Evolutionary conservation across 495 filamentous ascomycete genomes (phyloP).

Genomic region (Echria macrotheca): DNA sequence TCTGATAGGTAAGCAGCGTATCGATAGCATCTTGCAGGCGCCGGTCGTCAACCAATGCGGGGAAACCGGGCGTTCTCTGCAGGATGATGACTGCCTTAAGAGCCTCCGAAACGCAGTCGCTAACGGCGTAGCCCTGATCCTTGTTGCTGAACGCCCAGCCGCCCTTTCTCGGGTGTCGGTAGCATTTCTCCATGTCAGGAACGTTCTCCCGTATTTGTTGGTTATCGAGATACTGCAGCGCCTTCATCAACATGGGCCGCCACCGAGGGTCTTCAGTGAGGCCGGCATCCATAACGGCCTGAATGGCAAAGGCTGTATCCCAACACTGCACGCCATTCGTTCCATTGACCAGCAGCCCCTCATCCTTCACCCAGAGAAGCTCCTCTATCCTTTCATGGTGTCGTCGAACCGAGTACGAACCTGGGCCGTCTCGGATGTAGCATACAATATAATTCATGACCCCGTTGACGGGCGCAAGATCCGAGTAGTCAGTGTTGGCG

Average conservation of each 20-base stretch:
- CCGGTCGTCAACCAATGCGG: slow-evolving; percentile 63
- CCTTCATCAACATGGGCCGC: slow-evolving; percentile 76
- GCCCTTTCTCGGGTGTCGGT: slow-evolving; percentile 87
- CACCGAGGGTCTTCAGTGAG: slow-evolving; percentile 72
- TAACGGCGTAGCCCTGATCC: slow-evolving; percentile 90
- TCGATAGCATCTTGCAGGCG: slow-evolving; percentile 84
- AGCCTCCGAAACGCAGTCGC: slow-evolving; percentile 88
- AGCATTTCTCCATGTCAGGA: slow-evolving; percentile 70
- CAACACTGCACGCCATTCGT: slow-evolving; percentile 96
- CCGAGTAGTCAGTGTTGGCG: slow-evolving; percentile 80
- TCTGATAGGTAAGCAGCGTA: slow-evolving; percentile 88
- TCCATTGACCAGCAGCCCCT: slow-evolving; percentile 92
- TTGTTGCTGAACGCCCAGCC: slow-evolving; percentile 93
- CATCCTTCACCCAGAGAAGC: slow-evolving; percentile 84
- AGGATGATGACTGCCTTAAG: slow-evolving; percentile 82
- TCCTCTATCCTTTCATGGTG: slow-evolving; percentile 79
- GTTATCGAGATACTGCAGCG: slow-evolving; percentile 79
- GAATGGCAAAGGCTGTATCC: slow-evolving; percentile 89
- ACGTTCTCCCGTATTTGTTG: slow-evolving; percentile 89
- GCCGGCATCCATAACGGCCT: slow-evolving; percentile 71
- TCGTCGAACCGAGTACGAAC: slow-evolving; percentile 65
- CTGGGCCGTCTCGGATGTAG: slow-evolving; percentile 77
- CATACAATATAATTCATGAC: slow-evolving; percentile 82
- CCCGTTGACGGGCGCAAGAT: slow-evolving; percentile 82
- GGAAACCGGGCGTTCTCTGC: slow-evolving; percentile 73